A percentile compares a stretch with the other conserved stretches of the same genome.
phyloP scores from a whole-genome alignment of 768 basidiomycete genomes.

The Naganishia kalamii region DNA sequence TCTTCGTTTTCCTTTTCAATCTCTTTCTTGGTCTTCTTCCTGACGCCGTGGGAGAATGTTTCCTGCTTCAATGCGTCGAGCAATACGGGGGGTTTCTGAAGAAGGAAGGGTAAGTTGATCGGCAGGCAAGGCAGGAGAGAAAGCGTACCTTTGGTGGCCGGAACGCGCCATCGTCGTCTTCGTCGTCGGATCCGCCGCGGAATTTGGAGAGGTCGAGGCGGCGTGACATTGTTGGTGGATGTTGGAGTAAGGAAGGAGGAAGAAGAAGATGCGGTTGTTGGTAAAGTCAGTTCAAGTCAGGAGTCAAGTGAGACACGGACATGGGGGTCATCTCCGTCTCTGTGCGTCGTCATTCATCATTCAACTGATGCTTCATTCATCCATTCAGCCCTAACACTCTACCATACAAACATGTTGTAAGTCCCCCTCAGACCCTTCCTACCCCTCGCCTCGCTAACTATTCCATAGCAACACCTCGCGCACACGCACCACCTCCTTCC shows the following conservation, averaged over 20 bases:
- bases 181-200: constrained; percentile 38
- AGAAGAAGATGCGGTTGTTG: background rate
- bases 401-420: background rate
- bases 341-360: background rate
- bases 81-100: constrained; percentile 52
- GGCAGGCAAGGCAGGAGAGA: background rate
- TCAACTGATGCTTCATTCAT: background rate
- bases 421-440: background rate
- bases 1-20: constrained; percentile 89
- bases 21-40: constrained; percentile 82
- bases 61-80: constrained; percentile 79
- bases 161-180: constrained; percentile 39
- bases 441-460: background rate
- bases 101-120: background rate
- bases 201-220: constrained; percentile 44
- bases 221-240: constrained; percentile 32
- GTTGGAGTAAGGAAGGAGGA: background rate
- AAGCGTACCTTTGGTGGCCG: constrained; percentile 33
- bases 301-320: constrained; percentile 2
- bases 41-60: constrained; percentile 73
- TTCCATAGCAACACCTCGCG: constrained; percentile 4
- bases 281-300: background rate
- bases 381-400: background rate
- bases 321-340: background rate
- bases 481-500: background rate